These are phyloP conservation scores for Rhododendron simsii DNA, from an alignment of 148 eudicot genomes.

Conservation along the genomic window DNA sequence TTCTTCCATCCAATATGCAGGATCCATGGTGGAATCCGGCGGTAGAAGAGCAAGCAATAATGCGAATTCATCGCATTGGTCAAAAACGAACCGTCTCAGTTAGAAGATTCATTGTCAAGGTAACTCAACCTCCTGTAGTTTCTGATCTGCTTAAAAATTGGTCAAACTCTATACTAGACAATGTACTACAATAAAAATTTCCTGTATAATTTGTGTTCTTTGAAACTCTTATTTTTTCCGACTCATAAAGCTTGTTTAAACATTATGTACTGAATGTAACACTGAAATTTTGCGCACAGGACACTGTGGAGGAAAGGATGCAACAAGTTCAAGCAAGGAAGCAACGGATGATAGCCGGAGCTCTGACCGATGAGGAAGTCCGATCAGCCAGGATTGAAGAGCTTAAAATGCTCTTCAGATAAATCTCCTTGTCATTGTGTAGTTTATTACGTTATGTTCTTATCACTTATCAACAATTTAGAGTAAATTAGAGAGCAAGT, in stretches of 20 bases:
- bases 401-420: not conserved
- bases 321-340: not conserved
- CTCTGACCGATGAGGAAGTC: not conserved
- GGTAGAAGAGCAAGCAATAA: conserved; percentile 71
- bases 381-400: conserved; percentile 3
- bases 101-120: conserved; percentile 55
- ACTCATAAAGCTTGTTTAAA: not conserved
- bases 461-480: not conserved
- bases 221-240: not conserved
- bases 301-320: conserved; percentile 8
- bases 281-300: not conserved
- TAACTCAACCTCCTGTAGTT: conserved; percentile 1
- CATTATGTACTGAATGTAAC: not conserved
- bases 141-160: not conserved
- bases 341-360: not conserved
- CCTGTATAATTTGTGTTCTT: not conserved
- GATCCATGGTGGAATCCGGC: conserved; percentile 90
- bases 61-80: conserved; percentile 73
- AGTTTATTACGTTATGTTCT: not conserved
- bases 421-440: not conserved
- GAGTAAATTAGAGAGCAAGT: not conserved
- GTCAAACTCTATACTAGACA: not conserved
- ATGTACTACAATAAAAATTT: not conserved
- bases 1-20: conserved; percentile 16
- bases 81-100: conserved; percentile 58